Conservation (phyloP, 2,329 filamentous ascomycete genomes). For the Alternaria sp. region DNA sequence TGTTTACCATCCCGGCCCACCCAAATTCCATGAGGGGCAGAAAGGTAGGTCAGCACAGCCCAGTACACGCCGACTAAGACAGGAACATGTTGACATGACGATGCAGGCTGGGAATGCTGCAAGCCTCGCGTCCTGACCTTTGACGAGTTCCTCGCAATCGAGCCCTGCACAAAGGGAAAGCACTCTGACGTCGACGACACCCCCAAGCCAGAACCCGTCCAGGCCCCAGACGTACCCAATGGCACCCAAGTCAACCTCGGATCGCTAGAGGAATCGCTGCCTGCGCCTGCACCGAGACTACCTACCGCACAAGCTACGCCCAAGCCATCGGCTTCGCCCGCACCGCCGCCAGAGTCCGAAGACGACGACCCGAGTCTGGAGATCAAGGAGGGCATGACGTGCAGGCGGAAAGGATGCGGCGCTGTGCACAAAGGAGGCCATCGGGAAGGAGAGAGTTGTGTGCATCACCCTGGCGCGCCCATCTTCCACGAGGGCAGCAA, state of each 20-base stretch:
- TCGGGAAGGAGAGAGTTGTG: conserved; percentile 77
- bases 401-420: conserved; percentile 80
- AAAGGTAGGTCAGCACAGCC: conserved; percentile 71
- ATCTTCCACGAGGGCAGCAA: conserved; percentile 99
- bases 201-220: conserved; percentile 60
- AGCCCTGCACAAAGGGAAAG: conserved; percentile 90
- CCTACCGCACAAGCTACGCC: conserved; percentile 43
- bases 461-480: conserved; percentile 87
- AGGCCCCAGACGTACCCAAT: conserved; percentile 57
- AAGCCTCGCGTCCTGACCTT: conserved; percentile 96
- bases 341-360: conserved; percentile 67
- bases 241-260: conserved; percentile 45
- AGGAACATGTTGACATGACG: conserved; percentile 9
- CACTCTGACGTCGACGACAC: conserved; percentile 88
- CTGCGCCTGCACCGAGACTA: conserved; percentile 44
- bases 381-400: conserved; percentile 77
- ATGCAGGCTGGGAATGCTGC: conserved; percentile 97
- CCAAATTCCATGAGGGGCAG: conserved; percentile 93
- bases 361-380: conserved; percentile 81
- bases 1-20: conserved; percentile 90
- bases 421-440: conserved; percentile 65
- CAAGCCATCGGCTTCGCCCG: conserved; percentile 36
- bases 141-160: conserved; percentile 94
- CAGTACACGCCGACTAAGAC: not conserved
- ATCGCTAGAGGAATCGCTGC: conserved; percentile 41